Evolutionary conservation across 345 rosid species (phyloP), one percentile per base, ranked within the genome.

Genomic region (Camelina neglecta): DNA sequence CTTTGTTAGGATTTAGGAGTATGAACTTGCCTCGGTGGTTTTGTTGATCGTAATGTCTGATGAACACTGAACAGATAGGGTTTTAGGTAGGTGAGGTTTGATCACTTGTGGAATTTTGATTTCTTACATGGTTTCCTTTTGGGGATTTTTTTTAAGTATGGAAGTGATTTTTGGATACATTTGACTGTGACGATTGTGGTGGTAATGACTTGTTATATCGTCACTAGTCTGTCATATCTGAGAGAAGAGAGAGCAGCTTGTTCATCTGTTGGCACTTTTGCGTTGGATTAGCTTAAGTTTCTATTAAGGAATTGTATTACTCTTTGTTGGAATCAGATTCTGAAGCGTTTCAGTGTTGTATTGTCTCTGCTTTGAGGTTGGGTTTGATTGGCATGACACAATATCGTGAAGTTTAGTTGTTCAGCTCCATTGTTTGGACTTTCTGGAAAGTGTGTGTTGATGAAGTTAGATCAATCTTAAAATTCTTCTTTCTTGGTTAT

Each of bases 1-100:
- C 26, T 54, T 69, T 69, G 7, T 49, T 63, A 11, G 65, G 69
- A 31, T 68, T 68, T 54, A 42, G 44, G 70, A 76, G 50, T 62
- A 54, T 33, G 79, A 69, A 35, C 10, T 75, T 55, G 5, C 5
- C 1, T 29, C n/a, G 11, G 72, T 65, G 21, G 48, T 65, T 33
- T 55, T 55, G 74, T 42, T 45, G 49, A 69, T 76, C 51, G 10
- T 75, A 42, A 60, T 61, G 74, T 69, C 7, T 68, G 69, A 50
- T 60, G 73, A 60, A 26, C 11, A 53, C 1, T 60, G 73, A 60
- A 26, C 11, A 53, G 2, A 54, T 55, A 61, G 58, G 55, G 54
- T 69, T 68, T 6, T 15, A 60, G 55, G 62, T 75, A 2, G 20
- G 60, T 31, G 36, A 68, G 23, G 41, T 42, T 50, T 11, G 64